These are phyloP conservation scores for Epichloe bromicola DNA, from an alignment of 2,329 filamentous ascomycete genomes.

Conservation along the genomic window DNA sequence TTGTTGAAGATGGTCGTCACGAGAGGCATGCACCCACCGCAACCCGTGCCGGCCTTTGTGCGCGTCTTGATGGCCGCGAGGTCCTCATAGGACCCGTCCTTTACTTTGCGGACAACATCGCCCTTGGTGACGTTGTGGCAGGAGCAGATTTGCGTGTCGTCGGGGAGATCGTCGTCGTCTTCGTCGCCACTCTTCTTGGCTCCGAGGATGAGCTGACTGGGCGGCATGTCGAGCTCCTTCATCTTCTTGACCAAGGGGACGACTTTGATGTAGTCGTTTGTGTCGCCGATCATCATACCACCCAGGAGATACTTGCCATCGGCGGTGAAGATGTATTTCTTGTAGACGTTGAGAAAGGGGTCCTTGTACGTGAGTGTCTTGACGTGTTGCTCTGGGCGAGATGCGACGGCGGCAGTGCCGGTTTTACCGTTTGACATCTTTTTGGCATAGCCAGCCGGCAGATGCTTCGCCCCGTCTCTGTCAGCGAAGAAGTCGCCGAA, in stretches of 20 bases:
- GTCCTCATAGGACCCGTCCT: slow-evolving; percentile 68
- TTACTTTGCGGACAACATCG: slow-evolving; percentile 58
- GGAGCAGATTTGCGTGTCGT: slow-evolving; percentile 82
- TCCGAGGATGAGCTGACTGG: slow-evolving; percentile 73
- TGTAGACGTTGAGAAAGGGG: slow-evolving; percentile 79
- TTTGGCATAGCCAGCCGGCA: slow-evolving; percentile 46
- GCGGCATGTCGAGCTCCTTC: slow-evolving; percentile 64
- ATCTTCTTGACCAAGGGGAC: slow-evolving; percentile 78
- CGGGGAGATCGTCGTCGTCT: slow-evolving; percentile 55
- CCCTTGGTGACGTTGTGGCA: slow-evolving; percentile 89
- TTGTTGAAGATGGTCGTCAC: slow-evolving; percentile 85
- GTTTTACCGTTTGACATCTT: slow-evolving; percentile 9
- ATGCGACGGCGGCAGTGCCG: not conserved
- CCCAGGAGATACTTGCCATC: slow-evolving; percentile 84
- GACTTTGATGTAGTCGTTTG: slow-evolving; percentile 77
- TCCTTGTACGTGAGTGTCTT: slow-evolving; percentile 83
- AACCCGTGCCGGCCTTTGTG: slow-evolving; percentile 85
- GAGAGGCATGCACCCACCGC: slow-evolving; percentile 79
- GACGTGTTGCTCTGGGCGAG: slow-evolving; percentile 28
- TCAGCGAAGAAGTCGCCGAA: slow-evolving; percentile 94
- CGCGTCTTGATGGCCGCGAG: slow-evolving; percentile 75
- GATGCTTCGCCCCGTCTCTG: slow-evolving; percentile 61
- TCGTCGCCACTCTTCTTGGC: slow-evolving; percentile 58
- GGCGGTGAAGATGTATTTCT: slow-evolving; percentile 82
- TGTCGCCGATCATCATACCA: slow-evolving; percentile 97